A percentile compares a stretch with the other conserved stretches of the same genome.
These are phyloP conservation scores for Schizosaccharomyces osmophilus DNA, from an alignment of 805 yeast genomes.

Conservation along the genomic window DNA sequence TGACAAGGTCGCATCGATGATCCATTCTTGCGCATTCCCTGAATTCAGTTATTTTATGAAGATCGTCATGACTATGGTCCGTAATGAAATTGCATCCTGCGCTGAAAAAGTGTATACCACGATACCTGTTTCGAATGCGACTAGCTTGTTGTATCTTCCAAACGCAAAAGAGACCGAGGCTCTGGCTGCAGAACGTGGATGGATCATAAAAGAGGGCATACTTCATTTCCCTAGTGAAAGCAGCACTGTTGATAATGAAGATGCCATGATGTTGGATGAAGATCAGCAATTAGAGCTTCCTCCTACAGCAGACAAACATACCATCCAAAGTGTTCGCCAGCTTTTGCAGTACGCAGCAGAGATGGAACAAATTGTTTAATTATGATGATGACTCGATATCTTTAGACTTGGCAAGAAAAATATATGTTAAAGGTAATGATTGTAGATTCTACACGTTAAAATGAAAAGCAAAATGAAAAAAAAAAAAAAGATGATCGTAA, in stretches of 20 bases:
- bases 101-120: slow-evolving; percentile 53
- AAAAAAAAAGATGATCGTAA: no score
- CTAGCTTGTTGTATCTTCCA: slow-evolving; percentile 47
- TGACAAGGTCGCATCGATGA: slow-evolving; percentile 34
- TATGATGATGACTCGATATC: background rate
- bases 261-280: slow-evolving; percentile 14
- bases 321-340: background rate
- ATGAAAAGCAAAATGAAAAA: no score
- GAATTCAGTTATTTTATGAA: background rate
- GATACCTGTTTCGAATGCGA: slow-evolving; percentile 62
- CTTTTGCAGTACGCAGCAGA: background rate
- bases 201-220: slow-evolving; percentile 29
- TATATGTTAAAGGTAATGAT: no score
- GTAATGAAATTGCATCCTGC: slow-evolving; percentile 66
- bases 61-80: slow-evolving; percentile 33
- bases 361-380: slow-evolving; percentile 1
- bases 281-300: background rate
- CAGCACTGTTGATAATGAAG: slow-evolving; percentile 13
- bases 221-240: slow-evolving; percentile 14
- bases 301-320: background rate
- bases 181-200: slow-evolving; percentile 32
- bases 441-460: no score
- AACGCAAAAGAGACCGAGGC: slow-evolving; percentile 29
- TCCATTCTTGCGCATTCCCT: background rate
- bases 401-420: no score